Percentiles rank a stretch among this genome's conserved stretches.
These are phyloP conservation scores for Pisolithus thermaeus DNA, from an alignment of 1,284 basidiomycete genomes.

Conservation along the genomic window DNA sequence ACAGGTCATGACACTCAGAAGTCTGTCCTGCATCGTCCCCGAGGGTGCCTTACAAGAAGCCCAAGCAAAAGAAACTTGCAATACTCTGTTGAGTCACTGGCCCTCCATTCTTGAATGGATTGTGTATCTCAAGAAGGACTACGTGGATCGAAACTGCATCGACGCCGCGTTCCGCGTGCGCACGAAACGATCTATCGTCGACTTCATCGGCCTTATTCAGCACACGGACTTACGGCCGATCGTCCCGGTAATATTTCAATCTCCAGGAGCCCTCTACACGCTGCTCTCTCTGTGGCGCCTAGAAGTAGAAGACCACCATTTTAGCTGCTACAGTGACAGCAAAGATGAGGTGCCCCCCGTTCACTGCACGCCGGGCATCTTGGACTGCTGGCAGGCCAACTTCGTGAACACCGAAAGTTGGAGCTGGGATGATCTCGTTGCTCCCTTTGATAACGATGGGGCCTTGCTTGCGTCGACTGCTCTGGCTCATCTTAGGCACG, in stretches of 20 bases:
- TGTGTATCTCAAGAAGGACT: slow-evolving; percentile 21
- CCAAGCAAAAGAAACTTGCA: slow-evolving; percentile 2
- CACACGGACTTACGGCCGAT: slow-evolving; percentile 10
- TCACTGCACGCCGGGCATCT: slow-evolving; percentile 7
- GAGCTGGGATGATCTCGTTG: slow-evolving; percentile 24
- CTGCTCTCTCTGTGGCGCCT: slow-evolving; percentile 26
- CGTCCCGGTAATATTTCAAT: slow-evolving; percentile 16
- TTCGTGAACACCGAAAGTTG: slow-evolving; percentile 21
- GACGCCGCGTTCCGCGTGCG: slow-evolving; percentile 19
- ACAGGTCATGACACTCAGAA: slow-evolving; percentile 17
- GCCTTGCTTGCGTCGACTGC: slow-evolving; percentile 19
- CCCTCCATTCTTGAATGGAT: slow-evolving; percentile 18
- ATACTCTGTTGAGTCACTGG: slow-evolving; percentile 16
- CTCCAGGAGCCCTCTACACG: slow-evolving; percentile 17
- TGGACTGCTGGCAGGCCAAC: slow-evolving; percentile 27
- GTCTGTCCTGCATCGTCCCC: slow-evolving; percentile 14
- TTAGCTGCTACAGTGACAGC: slow-evolving; percentile 8
- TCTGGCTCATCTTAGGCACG: slow-evolving; percentile 21
- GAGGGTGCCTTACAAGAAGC: slow-evolving; percentile 1
- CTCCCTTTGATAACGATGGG: slow-evolving; percentile 17
- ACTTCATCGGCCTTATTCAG: slow-evolving; percentile 22
- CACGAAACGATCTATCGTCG: slow-evolving; percentile 15
- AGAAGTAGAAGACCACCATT: slow-evolving; percentile 18
- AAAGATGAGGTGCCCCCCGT: slow-evolving; percentile 4
- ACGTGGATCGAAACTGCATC: slow-evolving; percentile 17